These are phyloP conservation scores for Tylopilus rubrobrunneus DNA, from an alignment of 768 basidiomycete genomes.

Conservation along the genomic window DNA sequence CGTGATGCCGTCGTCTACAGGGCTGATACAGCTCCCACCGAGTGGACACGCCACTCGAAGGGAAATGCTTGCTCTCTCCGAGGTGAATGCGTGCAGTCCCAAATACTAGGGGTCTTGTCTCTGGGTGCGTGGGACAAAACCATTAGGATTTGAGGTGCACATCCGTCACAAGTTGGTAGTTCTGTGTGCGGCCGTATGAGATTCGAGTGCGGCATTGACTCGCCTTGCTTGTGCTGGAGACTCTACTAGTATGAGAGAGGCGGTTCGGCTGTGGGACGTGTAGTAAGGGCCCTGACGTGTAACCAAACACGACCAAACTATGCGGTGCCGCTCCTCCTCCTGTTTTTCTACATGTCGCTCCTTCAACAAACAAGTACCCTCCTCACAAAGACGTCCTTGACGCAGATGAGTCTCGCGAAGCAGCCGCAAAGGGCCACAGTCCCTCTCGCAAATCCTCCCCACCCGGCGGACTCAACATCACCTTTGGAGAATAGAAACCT, in stretches of 20 bases:
- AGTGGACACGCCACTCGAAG: background rate
- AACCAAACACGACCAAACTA: background rate
- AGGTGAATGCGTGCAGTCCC: too few relatives aligned
- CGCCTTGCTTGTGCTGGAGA: background rate
- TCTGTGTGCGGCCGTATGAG: background rate
- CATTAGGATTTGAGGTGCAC: background rate
- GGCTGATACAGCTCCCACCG: background rate
- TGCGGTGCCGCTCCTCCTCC: constrained; percentile 57
- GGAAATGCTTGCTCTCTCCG: background rate
- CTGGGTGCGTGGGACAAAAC: too few relatives aligned
- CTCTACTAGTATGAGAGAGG: too few relatives aligned
- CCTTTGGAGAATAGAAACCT: constrained; percentile 76
- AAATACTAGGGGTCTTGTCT: too few relatives aligned
- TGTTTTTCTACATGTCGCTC: constrained; percentile 34
- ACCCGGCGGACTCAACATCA: constrained; percentile 61
- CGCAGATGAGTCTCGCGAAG: constrained; percentile 67
- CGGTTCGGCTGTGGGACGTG: too few relatives aligned
- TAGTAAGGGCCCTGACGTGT: too few relatives aligned
- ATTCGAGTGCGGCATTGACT: too few relatives aligned
- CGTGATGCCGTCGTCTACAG: background rate
- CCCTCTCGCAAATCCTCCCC: constrained; percentile 47
- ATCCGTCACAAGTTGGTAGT: too few relatives aligned
- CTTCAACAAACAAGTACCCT: constrained; percentile 53
- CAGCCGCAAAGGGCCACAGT: constrained; percentile 60
- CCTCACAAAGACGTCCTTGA: constrained; percentile 62